Evolutionary conservation across 176 grass and related monocot species (phyloP), one percentile per base, ranked within the genome.

Genomic region (Oryza officinalis): DNA sequence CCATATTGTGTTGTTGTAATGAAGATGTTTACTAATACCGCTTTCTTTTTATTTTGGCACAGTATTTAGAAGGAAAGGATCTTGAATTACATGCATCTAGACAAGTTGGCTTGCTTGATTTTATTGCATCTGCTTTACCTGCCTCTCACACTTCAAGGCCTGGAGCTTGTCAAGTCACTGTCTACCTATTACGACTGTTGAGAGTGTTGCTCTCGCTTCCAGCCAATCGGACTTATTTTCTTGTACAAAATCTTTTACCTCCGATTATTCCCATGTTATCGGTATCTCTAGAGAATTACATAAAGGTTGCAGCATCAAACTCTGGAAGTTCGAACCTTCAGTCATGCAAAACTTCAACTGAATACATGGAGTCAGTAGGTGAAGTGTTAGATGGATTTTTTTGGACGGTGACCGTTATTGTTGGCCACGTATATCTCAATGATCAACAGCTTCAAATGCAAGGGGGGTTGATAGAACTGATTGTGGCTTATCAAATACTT

Each of bases 381-480:
- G 93, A 99, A 89, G 87, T 94, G 80, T 90, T 99, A 80, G 96
- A 99, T 90, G 93, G 93, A 5, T 99, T 99, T 82, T 89, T 99
- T 79, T 99, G 96, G 96, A 91, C 85, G 49, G 91, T 99, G 31
- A 88, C 91, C 3, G 49, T 90, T 75, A 96, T 96, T 81, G 85
- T 96, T 83, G 96, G 96, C 41, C 93, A 99, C 52, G 72, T 75
- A 71, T 88, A 94, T 86, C 78, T 85, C 20, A 59, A 94, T 86
- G 89, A 89, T 65, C 87, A 88, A 83, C 93, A 96, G 85, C 86
- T 93, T 63, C 89, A 94, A 86, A 96, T 99, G 96, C 96, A 99
- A 83, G 91, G 87, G 81, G 91, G 93, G 65, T 72, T 99, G 83
- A 83, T 96, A 31, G 96, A 99, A 83, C 69, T 99, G 88, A 92